These are phyloP conservation scores for Cyberlindnera misumaiensis DNA, from an alignment of 805 yeast species.

Conservation along the genomic window DNA sequence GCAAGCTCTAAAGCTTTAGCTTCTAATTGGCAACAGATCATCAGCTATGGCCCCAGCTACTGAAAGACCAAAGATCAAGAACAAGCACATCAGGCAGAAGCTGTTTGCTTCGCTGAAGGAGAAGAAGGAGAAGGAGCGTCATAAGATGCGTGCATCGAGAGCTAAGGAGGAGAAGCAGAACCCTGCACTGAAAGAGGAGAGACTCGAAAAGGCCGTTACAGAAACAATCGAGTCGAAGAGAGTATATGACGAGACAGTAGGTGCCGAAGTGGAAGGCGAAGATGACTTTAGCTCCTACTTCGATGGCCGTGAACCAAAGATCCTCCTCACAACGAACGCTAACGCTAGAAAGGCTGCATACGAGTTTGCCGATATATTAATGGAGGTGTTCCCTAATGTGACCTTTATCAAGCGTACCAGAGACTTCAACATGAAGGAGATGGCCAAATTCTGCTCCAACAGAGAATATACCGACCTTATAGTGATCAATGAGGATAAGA, in stretches of 20 bases:
- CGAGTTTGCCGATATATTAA: slow-evolving; percentile 79
- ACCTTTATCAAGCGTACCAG: slow-evolving; percentile 83
- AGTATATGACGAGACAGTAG: slow-evolving; percentile 24
- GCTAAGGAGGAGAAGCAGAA: slow-evolving; percentile 83
- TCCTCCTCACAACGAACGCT: slow-evolving; percentile 82
- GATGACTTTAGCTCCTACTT: slow-evolving; percentile 24
- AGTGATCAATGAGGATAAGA: slow-evolving; percentile 91
- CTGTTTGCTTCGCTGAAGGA: slow-evolving; percentile 68
- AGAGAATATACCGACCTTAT: slow-evolving; percentile 84
- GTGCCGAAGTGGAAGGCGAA: slow-evolving; percentile 24
- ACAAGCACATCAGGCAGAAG: slow-evolving; percentile 76
- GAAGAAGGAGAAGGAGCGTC: slow-evolving; percentile 69
- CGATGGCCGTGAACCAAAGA: slow-evolving; percentile 54
- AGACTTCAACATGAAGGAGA: slow-evolving; percentile 79
- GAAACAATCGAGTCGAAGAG: slow-evolving; percentile 23
- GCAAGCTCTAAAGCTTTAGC: background rate
- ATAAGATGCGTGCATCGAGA: slow-evolving; percentile 68
- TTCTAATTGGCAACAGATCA: background rate
- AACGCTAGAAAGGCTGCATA: slow-evolving; percentile 82
- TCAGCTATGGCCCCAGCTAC: slow-evolving; percentile 23
- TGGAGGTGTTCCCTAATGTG: slow-evolving; percentile 79
- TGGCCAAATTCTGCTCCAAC: slow-evolving; percentile 74
- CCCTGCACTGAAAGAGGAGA: slow-evolving; percentile 75
- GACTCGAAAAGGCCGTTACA: slow-evolving; percentile 39
- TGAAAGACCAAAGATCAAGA: slow-evolving; percentile 44